A percentile compares a stretch with the other conserved stretches of the same genome.
These are phyloP conservation scores for Lodderomyces elongisporus DNA, from an alignment of 1,139 yeast species.

Conservation along the genomic window DNA sequence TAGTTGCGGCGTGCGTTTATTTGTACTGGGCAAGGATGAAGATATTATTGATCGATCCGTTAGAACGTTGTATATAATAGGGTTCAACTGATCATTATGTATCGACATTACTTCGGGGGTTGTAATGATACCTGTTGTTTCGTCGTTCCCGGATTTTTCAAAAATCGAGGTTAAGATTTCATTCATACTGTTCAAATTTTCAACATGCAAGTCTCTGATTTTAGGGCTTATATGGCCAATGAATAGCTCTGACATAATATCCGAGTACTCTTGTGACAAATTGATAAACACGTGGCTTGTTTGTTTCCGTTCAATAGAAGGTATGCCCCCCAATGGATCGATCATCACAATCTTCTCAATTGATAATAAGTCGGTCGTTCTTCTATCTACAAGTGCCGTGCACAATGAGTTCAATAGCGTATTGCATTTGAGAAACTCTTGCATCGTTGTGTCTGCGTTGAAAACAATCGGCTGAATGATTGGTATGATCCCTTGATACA, in stretches of 20 bases:
- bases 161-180: constrained; percentile 29
- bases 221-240: constrained; percentile 47
- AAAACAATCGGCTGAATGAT: constrained; percentile 57
- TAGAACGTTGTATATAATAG: constrained; percentile 79
- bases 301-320: constrained; percentile 74
- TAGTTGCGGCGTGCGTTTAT: constrained; percentile 55
- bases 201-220: constrained; percentile 46
- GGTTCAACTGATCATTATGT: constrained; percentile 54
- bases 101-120: constrained; percentile 43
- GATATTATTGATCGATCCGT: constrained; percentile 93
- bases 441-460: constrained; percentile 27
- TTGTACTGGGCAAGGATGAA: constrained; percentile 81
- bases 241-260: constrained; percentile 56
- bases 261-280: constrained; percentile 73
- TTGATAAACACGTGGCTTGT: constrained; percentile 88
- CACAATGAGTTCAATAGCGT: constrained; percentile 25
- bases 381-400: constrained; percentile 20
- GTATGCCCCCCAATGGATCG: constrained; percentile 85
- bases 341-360: constrained; percentile 78
- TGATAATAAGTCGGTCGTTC: constrained; percentile 33
- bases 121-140: constrained; percentile 41
- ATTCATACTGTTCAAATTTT: constrained; percentile 53
- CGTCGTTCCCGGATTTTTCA: constrained; percentile 31
- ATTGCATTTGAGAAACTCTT: constrained; percentile 32
- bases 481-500: constrained; percentile 50